Evolutionary conservation across 208 protist genomes (phyloP), one percentile per base, ranked within the genome.

Genomic region (Acanthamoeba pearcei): DNA sequence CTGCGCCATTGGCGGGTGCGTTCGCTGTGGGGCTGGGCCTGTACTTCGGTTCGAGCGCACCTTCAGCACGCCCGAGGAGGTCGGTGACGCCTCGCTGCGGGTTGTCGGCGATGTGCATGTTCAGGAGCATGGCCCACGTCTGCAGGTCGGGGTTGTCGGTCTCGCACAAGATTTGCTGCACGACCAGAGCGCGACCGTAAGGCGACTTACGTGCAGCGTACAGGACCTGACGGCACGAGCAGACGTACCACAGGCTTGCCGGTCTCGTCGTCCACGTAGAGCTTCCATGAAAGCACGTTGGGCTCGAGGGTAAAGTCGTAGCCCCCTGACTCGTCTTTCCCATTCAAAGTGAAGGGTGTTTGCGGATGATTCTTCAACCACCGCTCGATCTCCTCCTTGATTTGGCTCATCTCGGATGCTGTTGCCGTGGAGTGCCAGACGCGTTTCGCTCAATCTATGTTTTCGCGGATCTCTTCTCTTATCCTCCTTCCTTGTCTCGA

Each of bases 381-480:
- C 19, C 86, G n/a, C 86, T 70, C 64, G n/a, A 92, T 92, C 64
- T 92, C 86, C 27, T 92, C 86, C 38, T 92, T 92, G 35, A 92
- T 38, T 53, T 92, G 13, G 29, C 24, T 82, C 74, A 53, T 74
- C 29, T 38, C 32, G 13, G 55, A 17, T 24, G 0, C 17, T 60
- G 17, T 57, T 19, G 53, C 17, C 53, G n/a, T n/a, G n/a, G n/a
- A n/a, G 17, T 22, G 10, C 19, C 19, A 13, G n/a, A n/a, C n/a
- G n/a, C n/a, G n/a, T n/a, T n/a, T n/a, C n/a, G n/a, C n/a, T n/a
- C n/a, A n/a, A n/a, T n/a, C n/a, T n/a, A n/a, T n/a, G n/a, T n/a
- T 9, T 19, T 13, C 46, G 46, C 46, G 12, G 46, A 51, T 51
- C 12, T 10, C 0, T 13, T 13, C 17, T 24, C 19, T 66, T 66